Conservation (phyloP, 73 alveolate genomes). For the Paramecium pentaurelia region DNA sequence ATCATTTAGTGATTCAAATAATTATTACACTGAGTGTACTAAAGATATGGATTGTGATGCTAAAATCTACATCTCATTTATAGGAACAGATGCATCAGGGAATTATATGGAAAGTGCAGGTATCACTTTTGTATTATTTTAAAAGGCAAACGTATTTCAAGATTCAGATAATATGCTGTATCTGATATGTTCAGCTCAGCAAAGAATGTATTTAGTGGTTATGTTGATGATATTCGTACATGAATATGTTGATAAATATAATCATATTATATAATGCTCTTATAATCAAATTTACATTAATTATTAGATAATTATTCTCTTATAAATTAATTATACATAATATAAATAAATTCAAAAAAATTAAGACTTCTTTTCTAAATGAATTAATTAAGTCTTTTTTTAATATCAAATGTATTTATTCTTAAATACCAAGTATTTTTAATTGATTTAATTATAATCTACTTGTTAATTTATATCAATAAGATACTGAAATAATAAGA, state of each 20-base stretch:
- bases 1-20: neutral
- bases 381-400: neutral
- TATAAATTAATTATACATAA: neutral
- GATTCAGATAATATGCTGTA: neutral
- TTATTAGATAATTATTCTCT: neutral
- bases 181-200: slow-evolving; percentile 9
- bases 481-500: no score
- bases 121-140: neutral
- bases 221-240: neutral
- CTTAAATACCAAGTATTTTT: no score
- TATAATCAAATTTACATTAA: neutral
- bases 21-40: neutral
- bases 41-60: neutral
- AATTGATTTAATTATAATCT: no score
- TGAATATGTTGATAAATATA: neutral
- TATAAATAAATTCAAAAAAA: neutral
- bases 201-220: neutral
- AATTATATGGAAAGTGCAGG: slow-evolving; percentile 44
- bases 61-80: slow-evolving; percentile 1
- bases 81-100: slow-evolving; percentile 23
- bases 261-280: neutral
- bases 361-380: neutral
- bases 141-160: neutral
- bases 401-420: neutral
- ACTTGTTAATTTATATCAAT: no score